Evolutionary conservation across 306 rosid genomes (phyloP).

Genomic region (Citrullus mucosospermus): DNA sequence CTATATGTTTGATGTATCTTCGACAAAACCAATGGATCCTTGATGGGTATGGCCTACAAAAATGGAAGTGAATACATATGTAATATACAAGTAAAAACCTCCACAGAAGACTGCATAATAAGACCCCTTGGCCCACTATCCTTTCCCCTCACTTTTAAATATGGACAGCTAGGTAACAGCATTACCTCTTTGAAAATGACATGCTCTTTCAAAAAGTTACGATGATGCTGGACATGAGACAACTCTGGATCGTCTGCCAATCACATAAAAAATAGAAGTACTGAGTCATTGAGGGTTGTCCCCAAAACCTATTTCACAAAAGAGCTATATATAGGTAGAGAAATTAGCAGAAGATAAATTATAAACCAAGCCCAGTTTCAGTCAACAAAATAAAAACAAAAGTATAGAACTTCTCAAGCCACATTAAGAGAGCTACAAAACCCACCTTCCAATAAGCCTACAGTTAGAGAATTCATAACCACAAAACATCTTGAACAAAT

Average conservation of each 20-base stretch:
- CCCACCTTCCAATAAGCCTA: background rate
- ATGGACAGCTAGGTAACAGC: background rate
- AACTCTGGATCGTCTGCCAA: conserved; percentile 83
- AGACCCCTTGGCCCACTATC: background rate
- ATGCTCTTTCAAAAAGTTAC: conserved; percentile 72
- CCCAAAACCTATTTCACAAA: background rate
- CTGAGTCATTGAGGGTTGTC: background rate
- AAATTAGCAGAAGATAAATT: background rate
- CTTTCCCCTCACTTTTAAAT: conserved; percentile 1
- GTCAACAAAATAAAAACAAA: background rate
- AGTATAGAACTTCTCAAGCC: background rate
- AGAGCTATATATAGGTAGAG: background rate
- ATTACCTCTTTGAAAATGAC: conserved; percentile 91
- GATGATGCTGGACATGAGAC: conserved; percentile 53
- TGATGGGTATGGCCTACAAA: conserved; percentile 81
- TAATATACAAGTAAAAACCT: background rate
- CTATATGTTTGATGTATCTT: conserved; percentile 96
- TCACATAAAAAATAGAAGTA: conserved; percentile 5
- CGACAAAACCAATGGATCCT: conserved; percentile 58
- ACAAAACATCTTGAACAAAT: background rate
- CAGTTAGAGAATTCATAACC: background rate
- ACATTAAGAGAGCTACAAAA: background rate
- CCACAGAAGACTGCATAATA: background rate
- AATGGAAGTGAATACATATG: background rate
- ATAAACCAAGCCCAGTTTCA: background rate